Evolutionary conservation across 2,329 filamentous ascomycete species (phyloP), one percentile per base, ranked within the genome.

Genomic region (Didymella glomerata): DNA sequence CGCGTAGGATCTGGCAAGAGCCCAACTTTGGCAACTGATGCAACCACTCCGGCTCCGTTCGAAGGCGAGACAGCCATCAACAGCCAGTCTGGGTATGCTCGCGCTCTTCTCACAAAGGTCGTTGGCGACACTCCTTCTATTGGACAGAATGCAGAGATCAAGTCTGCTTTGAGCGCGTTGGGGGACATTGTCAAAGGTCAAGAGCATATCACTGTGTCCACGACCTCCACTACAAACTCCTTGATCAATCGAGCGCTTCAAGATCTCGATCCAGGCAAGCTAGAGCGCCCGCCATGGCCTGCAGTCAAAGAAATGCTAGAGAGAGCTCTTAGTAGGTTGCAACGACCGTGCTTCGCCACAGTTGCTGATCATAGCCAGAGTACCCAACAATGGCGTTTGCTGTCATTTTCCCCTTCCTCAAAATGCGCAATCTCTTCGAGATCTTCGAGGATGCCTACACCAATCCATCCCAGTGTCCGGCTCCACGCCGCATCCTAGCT

Each of bases 21-120:
- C 44, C 65, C 57, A 9, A 57, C 51, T 18, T 53, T 73, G 61
- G 53, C 74, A 62, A 66, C 68, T 2, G 65, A 71, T 3, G 63
- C 73, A 2, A 57, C 53, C 7, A 69, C 66, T 16, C 69, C 70
- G 14, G 68, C 67, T 22, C 68, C 73, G 4, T 84, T 83, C 46
- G 82, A 84, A 61, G 82, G 82, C 3, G 81, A 81, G 50, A 83
- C 82, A 0, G 80, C 82, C 2, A 76, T 84, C 20, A 77, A 76
- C 30, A 77, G 79, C 8, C 82, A 84, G 60, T 83, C 81, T 0
- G 78, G 77, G 3, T 80, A 82, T 68, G 82, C 81, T 69, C 63
- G 74, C 66, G 64, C 80, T 76, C 59, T 79, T 75, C 58, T 82
- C 69, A 71, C 80, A 66, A 54, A 78, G 70, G 49, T 78, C 71